Evolutionary conservation across 768 basidiomycete species (phyloP).

Genomic region (Lentinula sp.): DNA sequence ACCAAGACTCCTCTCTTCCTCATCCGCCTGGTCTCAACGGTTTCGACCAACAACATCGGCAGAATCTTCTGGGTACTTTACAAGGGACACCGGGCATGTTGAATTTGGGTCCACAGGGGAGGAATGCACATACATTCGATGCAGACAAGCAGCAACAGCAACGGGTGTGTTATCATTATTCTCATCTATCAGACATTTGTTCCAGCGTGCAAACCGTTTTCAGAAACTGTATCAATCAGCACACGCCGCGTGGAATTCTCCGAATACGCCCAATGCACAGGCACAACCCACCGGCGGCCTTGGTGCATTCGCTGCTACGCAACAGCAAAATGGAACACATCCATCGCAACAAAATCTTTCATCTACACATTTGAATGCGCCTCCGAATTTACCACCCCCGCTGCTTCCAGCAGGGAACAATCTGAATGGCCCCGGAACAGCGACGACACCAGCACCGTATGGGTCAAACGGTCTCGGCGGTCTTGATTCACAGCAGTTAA

Average conservation of each 20-base stretch:
- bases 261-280: conserved; percentile 32
- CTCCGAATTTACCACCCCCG: conserved; percentile 31
- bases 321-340: conserved; percentile 43
- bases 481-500: conserved; percentile 21
- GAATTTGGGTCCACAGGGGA: conserved; percentile 41
- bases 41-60: conserved; percentile 55
- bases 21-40: conserved; percentile 81
- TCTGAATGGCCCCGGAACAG: conserved; percentile 30
- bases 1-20: conserved; percentile 24
- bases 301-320: conserved; percentile 10
- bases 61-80: conserved; percentile 48
- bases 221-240: conserved; percentile 56
- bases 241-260: conserved; percentile 61
- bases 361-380: conserved; percentile 47
- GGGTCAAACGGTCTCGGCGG: conserved; percentile 16
- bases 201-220: conserved; percentile 27
- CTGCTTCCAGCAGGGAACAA: conserved; percentile 20
- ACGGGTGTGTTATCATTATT: conserved; percentile 45
- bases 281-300: conserved; percentile 12
- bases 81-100: conserved; percentile 63
- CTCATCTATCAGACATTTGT: conserved; percentile 6
- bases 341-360: conserved; percentile 27
- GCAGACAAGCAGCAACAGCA: conserved; percentile 54
- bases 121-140: conserved; percentile 48
- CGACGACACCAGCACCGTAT: conserved; percentile 20